Evolutionary conservation across 768 basidiomycete genomes (phyloP), one percentile per base, ranked within the genome.

Genomic region (Stropharia rugosoannulata): DNA sequence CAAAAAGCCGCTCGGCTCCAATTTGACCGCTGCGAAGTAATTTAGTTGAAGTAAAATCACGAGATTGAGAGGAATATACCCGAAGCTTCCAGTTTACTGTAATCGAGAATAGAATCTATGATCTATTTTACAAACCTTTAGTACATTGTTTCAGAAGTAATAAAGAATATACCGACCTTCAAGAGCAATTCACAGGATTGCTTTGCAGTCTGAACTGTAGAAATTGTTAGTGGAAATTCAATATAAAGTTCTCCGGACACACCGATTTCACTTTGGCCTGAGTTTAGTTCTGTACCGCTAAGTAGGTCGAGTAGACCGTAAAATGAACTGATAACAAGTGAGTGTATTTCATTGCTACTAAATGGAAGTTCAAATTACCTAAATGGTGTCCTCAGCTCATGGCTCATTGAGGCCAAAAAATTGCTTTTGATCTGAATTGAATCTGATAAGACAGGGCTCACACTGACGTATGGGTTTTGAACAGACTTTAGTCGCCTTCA

Each of bases 101-200:
- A 90, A 64, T 90, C 89, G 59, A 90, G 68, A 47, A 90, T 87
- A 1, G 85, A 87, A 66, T 89, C 86, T 61, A 90, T 90, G 65
- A 90, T 89, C 86, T 89, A 51, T 32, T 27, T 35, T 38, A 27
- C 10, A 47, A 35, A 25, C 41, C 37, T 19, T 48, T 57, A 60
- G 50, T 45, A 50, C 38, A 43, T 16, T 18, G 8, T 15, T 2
- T 18, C 19, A 16, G 25, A 41, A 18, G 16, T 29, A 25, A 18
- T 18, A 45, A 25, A 41, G 41, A 47, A 4, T 13, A 5, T 3
- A 25, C 55, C 40, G 61, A 83, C 86, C 76, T 88, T 88, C 51
- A 90, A 69, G 19, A 90, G 69, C 13, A 89, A 74, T 66, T 89
- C 89, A 66, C 89, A 90, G 0, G 86, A 88, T 62, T 88, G 85